Percentiles rank a stretch among this genome's conserved stretches.
These are phyloP conservation scores for Leishmania arabica DNA, from an alignment of 208 protist genomes.

Conservation along the genomic window DNA sequence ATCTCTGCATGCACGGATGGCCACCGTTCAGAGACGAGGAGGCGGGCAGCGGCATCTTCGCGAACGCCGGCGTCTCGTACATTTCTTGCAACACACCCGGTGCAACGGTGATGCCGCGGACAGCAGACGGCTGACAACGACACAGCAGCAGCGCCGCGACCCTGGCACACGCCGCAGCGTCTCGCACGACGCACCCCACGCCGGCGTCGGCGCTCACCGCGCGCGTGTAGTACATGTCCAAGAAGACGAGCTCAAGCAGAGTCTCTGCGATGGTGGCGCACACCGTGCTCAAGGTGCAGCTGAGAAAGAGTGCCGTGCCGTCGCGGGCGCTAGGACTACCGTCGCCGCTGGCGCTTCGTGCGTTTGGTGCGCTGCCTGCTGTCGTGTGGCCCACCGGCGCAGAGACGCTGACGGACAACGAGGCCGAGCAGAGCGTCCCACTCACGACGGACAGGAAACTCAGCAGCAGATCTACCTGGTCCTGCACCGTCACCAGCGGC, in stretches of 20 bases:
- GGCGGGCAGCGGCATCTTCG: slow-evolving; percentile 6
- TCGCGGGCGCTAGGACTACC: background rate
- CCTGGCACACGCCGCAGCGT: slow-evolving; percentile 28
- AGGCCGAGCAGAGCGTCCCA: slow-evolving; percentile 24
- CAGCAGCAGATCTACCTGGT: slow-evolving; percentile 38
- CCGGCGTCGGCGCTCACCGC: slow-evolving; percentile 9
- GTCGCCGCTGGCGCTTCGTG: background rate
- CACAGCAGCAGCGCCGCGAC: slow-evolving; percentile 37
- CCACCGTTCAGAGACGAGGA: slow-evolving; percentile 7
- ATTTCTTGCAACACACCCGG: slow-evolving; percentile 20
- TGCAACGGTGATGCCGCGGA: slow-evolving; percentile 7
- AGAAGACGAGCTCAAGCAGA: slow-evolving; percentile 25
- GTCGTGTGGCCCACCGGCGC: background rate
- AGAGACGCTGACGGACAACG: background rate
- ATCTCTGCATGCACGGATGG: slow-evolving; percentile 22
- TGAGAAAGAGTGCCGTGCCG: slow-evolving; percentile 6
- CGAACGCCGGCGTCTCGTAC: slow-evolving; percentile 31
- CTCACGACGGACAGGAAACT: slow-evolving; percentile 31
- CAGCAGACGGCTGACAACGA: slow-evolving; percentile 33
- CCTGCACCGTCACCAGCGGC: slow-evolving; percentile 32
- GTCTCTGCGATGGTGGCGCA: slow-evolving; percentile 27
- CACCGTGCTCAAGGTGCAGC: slow-evolving; percentile 10
- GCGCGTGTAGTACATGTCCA: slow-evolving; percentile 28
- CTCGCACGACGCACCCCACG: slow-evolving; percentile 26
- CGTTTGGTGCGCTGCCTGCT: background rate